Percentiles rank a stretch among this genome's conserved stretches.
Conservation (phyloP, 208 protist species). For the Naegleria lovaniensis region DNA sequence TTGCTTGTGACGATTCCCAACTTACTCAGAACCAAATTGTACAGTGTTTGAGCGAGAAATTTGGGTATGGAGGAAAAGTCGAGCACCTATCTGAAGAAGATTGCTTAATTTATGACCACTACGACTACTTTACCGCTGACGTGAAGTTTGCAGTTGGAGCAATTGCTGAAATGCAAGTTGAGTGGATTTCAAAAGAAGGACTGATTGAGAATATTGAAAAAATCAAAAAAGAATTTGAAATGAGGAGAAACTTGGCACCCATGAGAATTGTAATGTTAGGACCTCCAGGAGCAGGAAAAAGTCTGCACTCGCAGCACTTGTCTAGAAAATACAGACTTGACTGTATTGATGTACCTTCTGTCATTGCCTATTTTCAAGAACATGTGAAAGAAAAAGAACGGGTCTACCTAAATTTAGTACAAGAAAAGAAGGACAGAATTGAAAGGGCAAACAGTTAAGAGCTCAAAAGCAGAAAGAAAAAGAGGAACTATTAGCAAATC, state of each 20-base stretch:
- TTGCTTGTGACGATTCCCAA: slow-evolving; percentile 68
- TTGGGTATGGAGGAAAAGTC: slow-evolving; percentile 55
- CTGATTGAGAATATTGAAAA: slow-evolving; percentile 59
- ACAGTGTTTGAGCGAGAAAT: slow-evolving; percentile 61
- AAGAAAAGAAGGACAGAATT: slow-evolving; percentile 47
- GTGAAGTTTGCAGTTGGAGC: slow-evolving; percentile 64
- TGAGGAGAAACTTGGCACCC: slow-evolving; percentile 56
- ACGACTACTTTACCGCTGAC: slow-evolving; percentile 74
- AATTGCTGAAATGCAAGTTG: slow-evolving; percentile 62
- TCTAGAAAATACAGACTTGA: slow-evolving; percentile 67
- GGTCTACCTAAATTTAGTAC: not conserved
- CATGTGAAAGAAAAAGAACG: not conserved
- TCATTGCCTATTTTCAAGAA: slow-evolving; percentile 39
- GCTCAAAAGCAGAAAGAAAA: slow-evolving; percentile 45
- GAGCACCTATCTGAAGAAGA: slow-evolving; percentile 52
- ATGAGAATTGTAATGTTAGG: slow-evolving; percentile 72
- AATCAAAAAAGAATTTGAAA: slow-evolving; percentile 66
- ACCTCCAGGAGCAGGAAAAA: slow-evolving; percentile 76
- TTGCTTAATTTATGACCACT: slow-evolving; percentile 62
- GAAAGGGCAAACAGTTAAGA: slow-evolving; percentile 39
- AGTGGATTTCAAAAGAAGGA: slow-evolving; percentile 70
- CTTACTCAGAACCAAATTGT: slow-evolving; percentile 64
- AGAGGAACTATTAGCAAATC: slow-evolving; percentile 39
- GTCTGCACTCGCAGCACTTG: slow-evolving; percentile 55
- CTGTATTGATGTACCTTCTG: slow-evolving; percentile 52